These are phyloP conservation scores for Geotrichum australiense DNA, from an alignment of 1,139 yeast species.

Conservation along the genomic window DNA sequence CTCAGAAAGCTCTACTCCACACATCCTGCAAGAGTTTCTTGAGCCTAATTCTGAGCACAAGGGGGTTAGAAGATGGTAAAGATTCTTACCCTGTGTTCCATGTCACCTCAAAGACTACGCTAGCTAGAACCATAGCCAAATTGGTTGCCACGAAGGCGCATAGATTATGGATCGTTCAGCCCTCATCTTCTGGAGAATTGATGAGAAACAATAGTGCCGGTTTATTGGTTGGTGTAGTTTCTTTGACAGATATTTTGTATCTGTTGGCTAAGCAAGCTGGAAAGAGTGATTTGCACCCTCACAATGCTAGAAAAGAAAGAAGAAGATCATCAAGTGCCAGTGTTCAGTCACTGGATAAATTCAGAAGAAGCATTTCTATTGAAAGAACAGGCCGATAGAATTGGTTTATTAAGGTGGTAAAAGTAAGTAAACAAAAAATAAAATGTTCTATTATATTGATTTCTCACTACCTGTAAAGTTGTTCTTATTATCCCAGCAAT, in stretches of 20 bases:
- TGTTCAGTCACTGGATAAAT: conserved; percentile 25
- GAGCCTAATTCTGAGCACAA: conserved; percentile 73
- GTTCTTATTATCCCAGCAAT: too few species aligned
- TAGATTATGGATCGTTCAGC: conserved; percentile 86
- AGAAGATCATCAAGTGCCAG: conserved; percentile 47
- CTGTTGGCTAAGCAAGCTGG: conserved; percentile 67
- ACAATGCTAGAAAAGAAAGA: conserved; percentile 79
- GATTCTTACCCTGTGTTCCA: conserved; percentile 97
- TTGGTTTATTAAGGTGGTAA: too few species aligned
- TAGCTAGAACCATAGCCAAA: conserved; percentile 88
- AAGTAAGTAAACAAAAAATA: too few species aligned
- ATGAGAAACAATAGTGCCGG: conserved; percentile 51
- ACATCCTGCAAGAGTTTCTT: conserved; percentile 83
- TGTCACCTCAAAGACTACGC: conserved; percentile 68
- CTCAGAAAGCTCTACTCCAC: conserved; percentile 69
- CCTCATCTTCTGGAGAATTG: conserved; percentile 7
- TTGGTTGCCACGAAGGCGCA: conserved; percentile 92
- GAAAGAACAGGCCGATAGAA: conserved; percentile 17
- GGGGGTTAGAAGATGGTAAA: conserved; percentile 90
- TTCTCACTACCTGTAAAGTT: too few species aligned
- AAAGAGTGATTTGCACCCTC: conserved; percentile 69
- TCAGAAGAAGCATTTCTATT: conserved; percentile 19
- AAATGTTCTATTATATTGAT: too few species aligned
- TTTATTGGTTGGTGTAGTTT: conserved; percentile 82
- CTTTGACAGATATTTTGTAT: conserved; percentile 82